Percentiles rank a stretch among this genome's conserved stretches.
These are phyloP conservation scores for Physcia stellaris DNA, from an alignment of 495 filamentous ascomycete genomes.

Conservation along the genomic window DNA sequence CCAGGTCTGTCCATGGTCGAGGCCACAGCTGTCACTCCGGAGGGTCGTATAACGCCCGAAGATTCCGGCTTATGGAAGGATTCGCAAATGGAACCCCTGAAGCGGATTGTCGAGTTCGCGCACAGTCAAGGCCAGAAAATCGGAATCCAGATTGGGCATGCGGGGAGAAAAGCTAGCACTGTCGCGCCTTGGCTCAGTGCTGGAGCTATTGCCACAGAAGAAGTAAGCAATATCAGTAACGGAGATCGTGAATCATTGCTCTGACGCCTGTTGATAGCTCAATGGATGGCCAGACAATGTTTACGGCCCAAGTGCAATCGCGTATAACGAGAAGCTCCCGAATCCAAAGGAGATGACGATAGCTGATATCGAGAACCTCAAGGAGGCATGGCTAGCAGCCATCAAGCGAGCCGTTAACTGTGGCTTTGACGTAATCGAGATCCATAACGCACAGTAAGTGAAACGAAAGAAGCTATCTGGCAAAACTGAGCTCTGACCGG, in stretches of 20 bases:
- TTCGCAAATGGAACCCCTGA: slow-evolving; percentile 49
- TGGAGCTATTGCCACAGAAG: slow-evolving; percentile 35
- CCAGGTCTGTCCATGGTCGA: slow-evolving; percentile 58
- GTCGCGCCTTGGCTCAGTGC: slow-evolving; percentile 51
- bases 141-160: slow-evolving; percentile 64
- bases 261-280: slow-evolving; percentile 13
- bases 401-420: slow-evolving; percentile 41
- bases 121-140: slow-evolving; percentile 57
- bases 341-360: slow-evolving; percentile 40
- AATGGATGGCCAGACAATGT: slow-evolving; percentile 52
- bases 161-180: slow-evolving; percentile 60
- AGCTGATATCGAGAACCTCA: slow-evolving; percentile 43
- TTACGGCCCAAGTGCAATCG: slow-evolving; percentile 37
- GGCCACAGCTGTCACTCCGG: slow-evolving; percentile 52
- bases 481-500: slow-evolving; percentile 13
- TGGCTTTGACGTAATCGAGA: slow-evolving; percentile 45
- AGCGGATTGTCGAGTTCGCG: slow-evolving; percentile 50
- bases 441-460: slow-evolving; percentile 38
- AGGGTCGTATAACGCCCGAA: slow-evolving; percentile 68
- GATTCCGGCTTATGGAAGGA: slow-evolving; percentile 64
- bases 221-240: slow-evolving; percentile 12
- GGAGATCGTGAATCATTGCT: neutral
- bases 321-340: slow-evolving; percentile 37
- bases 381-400: slow-evolving; percentile 38
- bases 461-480: slow-evolving; percentile 2